These are phyloP conservation scores for Talaromyces wortmannii DNA, from an alignment of 495 filamentous ascomycete species.

Conservation along the genomic window DNA sequence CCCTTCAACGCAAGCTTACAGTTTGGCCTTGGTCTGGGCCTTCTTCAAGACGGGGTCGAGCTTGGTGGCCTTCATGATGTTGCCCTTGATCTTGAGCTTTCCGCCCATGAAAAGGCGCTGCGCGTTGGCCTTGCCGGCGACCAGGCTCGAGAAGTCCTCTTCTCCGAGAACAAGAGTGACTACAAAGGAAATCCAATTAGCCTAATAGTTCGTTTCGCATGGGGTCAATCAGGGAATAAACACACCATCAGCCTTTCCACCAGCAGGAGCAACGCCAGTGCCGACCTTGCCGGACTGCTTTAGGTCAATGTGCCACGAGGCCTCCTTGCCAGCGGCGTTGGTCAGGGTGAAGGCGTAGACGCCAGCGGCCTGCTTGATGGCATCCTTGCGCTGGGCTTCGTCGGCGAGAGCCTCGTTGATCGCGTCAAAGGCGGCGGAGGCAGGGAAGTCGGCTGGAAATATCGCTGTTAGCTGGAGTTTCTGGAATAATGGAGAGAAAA, in stretches of 20 bases:
- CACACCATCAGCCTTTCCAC: slow-evolving; percentile 73
- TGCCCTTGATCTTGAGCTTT: slow-evolving; percentile 95
- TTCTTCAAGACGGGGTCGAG: slow-evolving; percentile 91
- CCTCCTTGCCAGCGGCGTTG: slow-evolving; percentile 70
- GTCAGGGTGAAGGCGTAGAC: slow-evolving; percentile 90
- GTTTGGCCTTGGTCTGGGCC: slow-evolving; percentile 78
- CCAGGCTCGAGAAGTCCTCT: slow-evolving; percentile 74
- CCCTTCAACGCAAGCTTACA: slow-evolving; percentile 34
- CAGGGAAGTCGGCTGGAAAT: slow-evolving; percentile 74
- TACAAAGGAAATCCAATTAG: slow-evolving; percentile 18
- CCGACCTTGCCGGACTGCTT: slow-evolving; percentile 82
- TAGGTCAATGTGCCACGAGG: slow-evolving; percentile 91
- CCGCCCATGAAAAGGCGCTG: slow-evolving; percentile 95
- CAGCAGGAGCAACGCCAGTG: slow-evolving; percentile 59
- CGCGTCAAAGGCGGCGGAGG: slow-evolving; percentile 83
- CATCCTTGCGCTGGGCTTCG: slow-evolving; percentile 73
- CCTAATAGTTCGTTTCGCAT: too few species aligned
- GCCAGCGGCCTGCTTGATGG: slow-evolving; percentile 78
- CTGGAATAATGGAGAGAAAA: neutral
- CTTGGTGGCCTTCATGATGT: slow-evolving; percentile 99
- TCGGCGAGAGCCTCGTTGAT: slow-evolving; percentile 71
- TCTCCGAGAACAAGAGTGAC: slow-evolving; percentile 83
- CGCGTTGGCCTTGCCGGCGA: slow-evolving; percentile 84
- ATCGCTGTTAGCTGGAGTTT: neutral
- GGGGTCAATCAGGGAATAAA: too few species aligned